These are phyloP conservation scores for Sporothrix brunneoviolacea DNA, from an alignment of 2,329 filamentous ascomycete species.

Conservation along the genomic window DNA sequence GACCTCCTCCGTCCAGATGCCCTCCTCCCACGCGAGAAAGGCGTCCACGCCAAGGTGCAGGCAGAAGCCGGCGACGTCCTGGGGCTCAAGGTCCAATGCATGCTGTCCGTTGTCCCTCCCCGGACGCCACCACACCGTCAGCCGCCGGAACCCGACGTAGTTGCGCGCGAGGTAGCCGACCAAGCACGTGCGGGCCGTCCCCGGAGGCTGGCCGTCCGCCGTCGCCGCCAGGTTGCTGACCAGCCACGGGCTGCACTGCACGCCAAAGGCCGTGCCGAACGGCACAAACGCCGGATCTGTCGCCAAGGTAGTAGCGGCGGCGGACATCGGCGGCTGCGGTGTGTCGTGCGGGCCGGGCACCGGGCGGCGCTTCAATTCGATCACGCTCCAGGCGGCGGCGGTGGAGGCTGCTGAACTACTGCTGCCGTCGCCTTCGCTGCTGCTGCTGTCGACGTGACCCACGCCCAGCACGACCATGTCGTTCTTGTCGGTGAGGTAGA, in stretches of 20 bases:
- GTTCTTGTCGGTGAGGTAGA: constrained; percentile 44
- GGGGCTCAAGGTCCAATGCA: constrained; percentile 32
- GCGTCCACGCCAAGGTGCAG: constrained; percentile 44
- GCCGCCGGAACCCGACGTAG: constrained; percentile 48
- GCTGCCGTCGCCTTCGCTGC: too few relatives aligned
- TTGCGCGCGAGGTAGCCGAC: constrained; percentile 45
- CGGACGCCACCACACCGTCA: constrained; percentile 30
- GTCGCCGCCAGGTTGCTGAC: too few relatives aligned
- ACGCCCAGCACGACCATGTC: constrained; percentile 47
- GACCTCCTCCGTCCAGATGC: constrained; percentile 35
- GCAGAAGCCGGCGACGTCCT: constrained; percentile 43
- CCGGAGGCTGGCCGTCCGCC: background rate
- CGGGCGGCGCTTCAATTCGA: constrained; percentile 44
- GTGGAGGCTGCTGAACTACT: too few relatives aligned
- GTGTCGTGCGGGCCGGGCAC: constrained; percentile 38
- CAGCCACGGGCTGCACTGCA: constrained; percentile 51
- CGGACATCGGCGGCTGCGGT: too few relatives aligned
- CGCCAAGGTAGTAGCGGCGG: background rate
- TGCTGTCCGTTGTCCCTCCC: constrained; percentile 24
- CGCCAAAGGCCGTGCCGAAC: constrained; percentile 41
- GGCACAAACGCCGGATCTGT: constrained; percentile 45
- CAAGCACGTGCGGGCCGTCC: constrained; percentile 26
- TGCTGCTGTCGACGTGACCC: background rate
- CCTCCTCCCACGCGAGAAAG: constrained; percentile 50
- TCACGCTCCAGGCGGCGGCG: constrained; percentile 42